Evolutionary conservation across 371 early-diverging fungal species (phyloP).

Genomic region (Apophysomyces ossiformis): DNA sequence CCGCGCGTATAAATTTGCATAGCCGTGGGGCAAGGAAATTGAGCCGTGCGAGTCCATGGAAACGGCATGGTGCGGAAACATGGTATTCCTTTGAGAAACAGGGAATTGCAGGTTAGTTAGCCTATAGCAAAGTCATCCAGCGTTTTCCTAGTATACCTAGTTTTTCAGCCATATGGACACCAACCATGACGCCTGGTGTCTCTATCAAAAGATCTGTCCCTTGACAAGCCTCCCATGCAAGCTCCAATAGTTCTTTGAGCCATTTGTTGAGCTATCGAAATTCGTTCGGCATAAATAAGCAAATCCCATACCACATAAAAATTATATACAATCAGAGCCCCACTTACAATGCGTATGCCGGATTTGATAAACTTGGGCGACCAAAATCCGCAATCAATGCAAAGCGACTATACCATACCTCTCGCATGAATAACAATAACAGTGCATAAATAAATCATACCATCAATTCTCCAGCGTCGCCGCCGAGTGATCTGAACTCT

Average conservation of each 20-base stretch:
- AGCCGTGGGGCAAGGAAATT: constrained; percentile 84
- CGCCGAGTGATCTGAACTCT: constrained; percentile 75
- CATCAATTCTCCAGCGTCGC: constrained; percentile 75
- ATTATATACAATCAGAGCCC: neutral
- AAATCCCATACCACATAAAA: neutral
- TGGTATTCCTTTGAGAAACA: constrained; percentile 53
- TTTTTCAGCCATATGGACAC: constrained; percentile 81
- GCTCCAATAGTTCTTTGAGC: constrained; percentile 72
- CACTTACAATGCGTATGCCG: constrained; percentile 54
- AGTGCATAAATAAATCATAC: constrained; percentile 18
- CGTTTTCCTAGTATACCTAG: constrained; percentile 40
- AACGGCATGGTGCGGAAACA: constrained; percentile 79
- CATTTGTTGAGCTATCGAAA: constrained; percentile 68
- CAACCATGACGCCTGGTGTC: constrained; percentile 79
- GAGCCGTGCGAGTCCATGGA: constrained; percentile 78
- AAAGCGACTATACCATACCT: constrained; percentile 53
- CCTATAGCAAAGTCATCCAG: no score
- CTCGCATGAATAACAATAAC: no score
- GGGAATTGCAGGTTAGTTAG: neutral
- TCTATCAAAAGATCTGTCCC: constrained; percentile 79
- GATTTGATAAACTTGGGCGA: constrained; percentile 73
- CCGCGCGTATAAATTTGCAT: constrained; percentile 61
- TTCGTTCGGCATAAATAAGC: neutral
- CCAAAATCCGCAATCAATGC: constrained; percentile 81
- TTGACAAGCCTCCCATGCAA: constrained; percentile 78